Base-by-base conservation (phyloP, 495 filamentous ascomycete genomes). In the Xanthoparmelia taractica region DNA sequence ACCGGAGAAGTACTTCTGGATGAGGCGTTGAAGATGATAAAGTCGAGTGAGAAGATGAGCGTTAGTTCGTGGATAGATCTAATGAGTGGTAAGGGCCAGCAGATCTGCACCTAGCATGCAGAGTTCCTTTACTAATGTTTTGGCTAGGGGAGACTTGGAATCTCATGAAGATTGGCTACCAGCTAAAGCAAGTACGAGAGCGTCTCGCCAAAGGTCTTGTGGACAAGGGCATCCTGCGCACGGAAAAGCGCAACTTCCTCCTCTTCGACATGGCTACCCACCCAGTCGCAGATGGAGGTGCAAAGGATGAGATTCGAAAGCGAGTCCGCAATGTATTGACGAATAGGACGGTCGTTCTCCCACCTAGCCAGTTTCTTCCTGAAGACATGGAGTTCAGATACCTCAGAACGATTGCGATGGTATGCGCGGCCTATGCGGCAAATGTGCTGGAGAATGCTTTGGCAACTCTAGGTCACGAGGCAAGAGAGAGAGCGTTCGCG, bases 241-340 rank as follows among this genome's bases (percentile, higher is more conserved):
- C 94, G 63, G 94, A 98, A 76, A 98, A 98, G 79, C 90, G 91
- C 73, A 98, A 98, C 78, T 98, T 98, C 77, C 83, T 98, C 67
- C 88, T 98, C 59, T 98, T 98, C 78, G 94, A 98, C 78, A 98
- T 98, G 94, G 94, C 94, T 17, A 98, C 94, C 52, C 94, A 97
- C 74, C 94, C 94, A n/a, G 92, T 98, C 36, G 94, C 90, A 64
- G 94, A 97, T 73, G 89, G 90, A 65, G 93, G 92, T 68, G 94
- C 94, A 59, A 98, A 98, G 77, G 94, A 98, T 68, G 94, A 98
- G 77, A 91, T 98, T 68, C 85, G 93, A 68, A 84, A 88, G 70
- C 87, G 94, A 65, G 94, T 97, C 60, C 87, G 94, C 71, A 94
- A 90, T 73, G 85, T 96, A 59, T 85, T 97, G 68, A 97, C 91